These are phyloP conservation scores for Neofusicoccum sp. DNA, from an alignment of 2,329 filamentous ascomycete species.

Conservation along the genomic window DNA sequence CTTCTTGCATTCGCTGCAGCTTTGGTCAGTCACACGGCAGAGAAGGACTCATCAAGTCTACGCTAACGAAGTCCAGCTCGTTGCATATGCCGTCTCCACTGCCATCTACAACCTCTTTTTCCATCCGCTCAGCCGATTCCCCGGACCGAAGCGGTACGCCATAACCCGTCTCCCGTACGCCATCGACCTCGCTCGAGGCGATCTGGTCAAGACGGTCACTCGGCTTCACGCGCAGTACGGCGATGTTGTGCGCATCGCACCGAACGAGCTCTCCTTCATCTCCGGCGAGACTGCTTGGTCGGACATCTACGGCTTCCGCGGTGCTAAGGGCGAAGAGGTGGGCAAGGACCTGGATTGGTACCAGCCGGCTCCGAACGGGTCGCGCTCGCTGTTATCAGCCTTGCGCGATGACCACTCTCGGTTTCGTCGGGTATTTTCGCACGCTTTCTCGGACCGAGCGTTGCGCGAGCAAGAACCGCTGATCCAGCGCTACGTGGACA, in stretches of 20 bases:
- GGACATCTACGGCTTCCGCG: conserved; percentile 37
- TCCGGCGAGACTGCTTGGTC: conserved; percentile 44
- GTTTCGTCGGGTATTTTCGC: conserved; percentile 41
- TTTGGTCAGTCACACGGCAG: no score
- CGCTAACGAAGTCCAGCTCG: not conserved
- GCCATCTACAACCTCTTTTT: conserved; percentile 46
- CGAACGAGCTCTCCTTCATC: conserved; percentile 48
- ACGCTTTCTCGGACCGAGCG: conserved; percentile 45
- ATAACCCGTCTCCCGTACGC: conserved; percentile 37
- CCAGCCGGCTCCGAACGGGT: conserved; percentile 34
- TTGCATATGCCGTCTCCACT: conserved; percentile 24
- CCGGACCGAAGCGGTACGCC: conserved; percentile 43
- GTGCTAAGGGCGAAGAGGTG: conserved; percentile 26
- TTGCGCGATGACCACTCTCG: conserved; percentile 43
- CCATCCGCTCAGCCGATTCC: conserved; percentile 47
- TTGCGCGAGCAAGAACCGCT: conserved; percentile 44
- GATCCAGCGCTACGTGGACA: conserved; percentile 43
- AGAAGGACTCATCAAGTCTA: no score
- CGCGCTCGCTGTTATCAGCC: conserved; percentile 41
- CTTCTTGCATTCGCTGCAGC: no score
- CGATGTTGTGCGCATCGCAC: conserved; percentile 45
- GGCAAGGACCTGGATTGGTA: conserved; percentile 37
- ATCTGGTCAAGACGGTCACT: conserved; percentile 30
- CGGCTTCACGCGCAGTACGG: conserved; percentile 45
- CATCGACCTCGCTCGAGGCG: conserved; percentile 32